phyloP scores from a whole-genome alignment of 164 flowering plant species.

The Vitis rupestris region DNA sequence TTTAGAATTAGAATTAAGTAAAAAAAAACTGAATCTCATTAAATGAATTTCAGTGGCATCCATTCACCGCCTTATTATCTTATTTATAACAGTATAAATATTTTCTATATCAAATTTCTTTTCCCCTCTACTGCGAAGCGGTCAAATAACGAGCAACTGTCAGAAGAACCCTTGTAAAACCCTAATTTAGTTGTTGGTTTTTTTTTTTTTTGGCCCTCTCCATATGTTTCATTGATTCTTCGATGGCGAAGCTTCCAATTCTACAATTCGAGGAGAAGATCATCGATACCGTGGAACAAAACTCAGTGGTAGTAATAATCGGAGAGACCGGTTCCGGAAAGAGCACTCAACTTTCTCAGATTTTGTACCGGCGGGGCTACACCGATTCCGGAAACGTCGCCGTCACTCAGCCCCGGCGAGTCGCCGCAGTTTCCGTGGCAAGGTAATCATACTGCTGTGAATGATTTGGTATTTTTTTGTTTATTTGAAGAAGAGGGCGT shows the following conservation, averaged over 20 bases:
- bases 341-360: slow-evolving; percentile 98
- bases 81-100: too few relatives aligned
- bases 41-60: too few relatives aligned
- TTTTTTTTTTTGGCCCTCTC: too few relatives aligned
- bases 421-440: slow-evolving; percentile 93
- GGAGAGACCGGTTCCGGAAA: slow-evolving; percentile 99
- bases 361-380: slow-evolving; percentile 71
- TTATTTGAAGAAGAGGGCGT: too few relatives aligned
- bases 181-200: background rate
- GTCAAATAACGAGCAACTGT: background rate
- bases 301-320: slow-evolving; percentile 74
- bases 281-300: slow-evolving; percentile 62
- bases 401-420: slow-evolving; percentile 96
- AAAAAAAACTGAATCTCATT: too few relatives aligned
- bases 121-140: too few relatives aligned
- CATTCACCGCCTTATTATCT: too few relatives aligned
- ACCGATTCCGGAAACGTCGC: slow-evolving; percentile 59
- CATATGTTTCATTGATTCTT: background rate
- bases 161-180: background rate
- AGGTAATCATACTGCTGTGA: slow-evolving; percentile 32
- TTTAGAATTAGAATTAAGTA: too few relatives aligned
- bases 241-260: slow-evolving; percentile 72
- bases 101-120: too few relatives aligned
- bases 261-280: slow-evolving; percentile 85
- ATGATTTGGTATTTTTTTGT: background rate